Evolutionary conservation across 305 asterid species (phyloP).

Genomic region (Solanum hybrid): DNA sequence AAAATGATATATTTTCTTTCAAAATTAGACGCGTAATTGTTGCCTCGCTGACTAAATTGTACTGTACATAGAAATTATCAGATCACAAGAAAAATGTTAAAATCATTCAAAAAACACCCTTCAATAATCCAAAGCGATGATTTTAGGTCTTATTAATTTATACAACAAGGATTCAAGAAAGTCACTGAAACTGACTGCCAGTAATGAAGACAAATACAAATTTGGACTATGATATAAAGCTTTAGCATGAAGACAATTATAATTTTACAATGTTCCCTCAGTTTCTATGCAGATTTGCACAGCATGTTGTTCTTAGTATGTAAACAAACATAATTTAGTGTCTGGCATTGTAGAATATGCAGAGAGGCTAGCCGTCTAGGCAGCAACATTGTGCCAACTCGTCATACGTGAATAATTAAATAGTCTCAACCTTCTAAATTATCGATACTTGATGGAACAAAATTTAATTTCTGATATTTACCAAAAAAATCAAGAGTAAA

Average conservation of each 20-base stretch:
- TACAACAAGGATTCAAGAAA: background rate
- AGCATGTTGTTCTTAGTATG: background rate
- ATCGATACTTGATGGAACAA: background rate
- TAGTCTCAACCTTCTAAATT: background rate
- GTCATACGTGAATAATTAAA: background rate
- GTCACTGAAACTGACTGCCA: background rate
- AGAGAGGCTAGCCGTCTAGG: background rate
- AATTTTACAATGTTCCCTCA: background rate
- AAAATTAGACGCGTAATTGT: background rate
- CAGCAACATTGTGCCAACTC: background rate
- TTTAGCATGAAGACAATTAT: background rate
- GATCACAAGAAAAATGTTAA: background rate
- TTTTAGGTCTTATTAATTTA: background rate
- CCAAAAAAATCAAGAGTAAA: conserved; percentile 6
- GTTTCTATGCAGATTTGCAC: background rate
- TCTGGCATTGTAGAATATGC: background rate
- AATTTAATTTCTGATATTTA: conserved; percentile 3
- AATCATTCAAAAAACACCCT: background rate
- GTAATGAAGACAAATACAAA: background rate
- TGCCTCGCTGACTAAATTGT: background rate
- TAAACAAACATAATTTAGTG: background rate
- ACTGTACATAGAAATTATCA: background rate
- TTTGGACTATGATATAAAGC: background rate
- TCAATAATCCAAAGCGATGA: background rate
- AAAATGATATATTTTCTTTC: background rate